A percentile compares a stretch with the other conserved stretches of the same genome.
Conservation (phyloP, 1,139 yeast genomes). For the Kodamaea fungicola region DNA sequence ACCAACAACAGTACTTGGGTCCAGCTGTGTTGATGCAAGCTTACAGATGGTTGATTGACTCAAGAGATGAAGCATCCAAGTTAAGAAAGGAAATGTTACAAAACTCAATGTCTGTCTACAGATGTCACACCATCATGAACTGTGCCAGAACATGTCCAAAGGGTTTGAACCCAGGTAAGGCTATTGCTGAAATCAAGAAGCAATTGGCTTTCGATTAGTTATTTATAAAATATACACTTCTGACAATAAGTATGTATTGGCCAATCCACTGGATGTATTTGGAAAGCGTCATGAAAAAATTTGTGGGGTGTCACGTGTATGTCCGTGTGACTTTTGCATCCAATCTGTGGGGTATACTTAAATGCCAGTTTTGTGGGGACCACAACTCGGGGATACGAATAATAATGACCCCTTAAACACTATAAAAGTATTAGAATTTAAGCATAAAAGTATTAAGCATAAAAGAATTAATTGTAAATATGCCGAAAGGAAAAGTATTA, state of each 20-base stretch:
- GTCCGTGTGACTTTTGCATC: too few species aligned
- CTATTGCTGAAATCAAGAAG: slow-evolving; percentile 96
- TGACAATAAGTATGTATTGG: too few species aligned
- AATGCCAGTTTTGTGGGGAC: too few species aligned
- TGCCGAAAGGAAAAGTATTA: slow-evolving; percentile 42
- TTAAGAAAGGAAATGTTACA: slow-evolving; percentile 86
- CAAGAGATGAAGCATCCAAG: slow-evolving; percentile 87
- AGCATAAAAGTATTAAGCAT: too few species aligned
- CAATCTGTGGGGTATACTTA: too few species aligned
- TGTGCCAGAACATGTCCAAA: slow-evolving; percentile 98
- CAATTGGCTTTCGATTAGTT: slow-evolving; percentile 72
- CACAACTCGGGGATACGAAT: too few species aligned
- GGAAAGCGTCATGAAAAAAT: too few species aligned
- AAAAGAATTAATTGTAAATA: slow-evolving; percentile 4
- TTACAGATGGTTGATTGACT: slow-evolving; percentile 96
- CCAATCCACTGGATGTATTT: too few species aligned
- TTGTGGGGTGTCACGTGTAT: too few species aligned
- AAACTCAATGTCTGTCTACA: slow-evolving; percentile 95
- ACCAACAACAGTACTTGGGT: slow-evolving; percentile 96
- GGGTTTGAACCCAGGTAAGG: slow-evolving; percentile 97
- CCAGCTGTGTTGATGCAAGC: slow-evolving; percentile 99
- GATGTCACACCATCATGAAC: slow-evolving; percentile 99
- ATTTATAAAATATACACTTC: too few species aligned
- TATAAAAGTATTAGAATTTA: not conserved
- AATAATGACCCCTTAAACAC: too few species aligned